These are phyloP conservation scores for Xerocomellus intermedius DNA, from an alignment of 768 basidiomycete genomes.

Conservation along the genomic window DNA sequence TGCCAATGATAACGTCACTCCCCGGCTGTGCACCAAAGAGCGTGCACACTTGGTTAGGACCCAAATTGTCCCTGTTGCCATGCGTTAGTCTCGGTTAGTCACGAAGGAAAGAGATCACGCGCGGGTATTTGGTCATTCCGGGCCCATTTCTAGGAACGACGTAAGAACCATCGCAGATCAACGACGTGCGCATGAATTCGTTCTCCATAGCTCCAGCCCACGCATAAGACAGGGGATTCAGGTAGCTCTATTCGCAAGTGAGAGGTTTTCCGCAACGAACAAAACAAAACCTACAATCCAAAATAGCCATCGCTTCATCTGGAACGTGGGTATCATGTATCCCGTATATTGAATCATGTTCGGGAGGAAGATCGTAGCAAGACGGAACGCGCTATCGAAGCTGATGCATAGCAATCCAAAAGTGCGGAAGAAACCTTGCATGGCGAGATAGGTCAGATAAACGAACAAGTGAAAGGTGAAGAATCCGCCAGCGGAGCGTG, in stretches of 20 bases:
- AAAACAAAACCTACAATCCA: constrained; percentile 61
- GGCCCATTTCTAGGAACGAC: constrained; percentile 65
- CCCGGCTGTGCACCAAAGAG: constrained; percentile 65
- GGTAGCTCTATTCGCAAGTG: constrained; percentile 51
- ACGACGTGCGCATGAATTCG: constrained; percentile 69
- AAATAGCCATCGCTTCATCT: constrained; percentile 81
- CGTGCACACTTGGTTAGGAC: constrained; percentile 76
- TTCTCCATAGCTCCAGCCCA: constrained; percentile 84
- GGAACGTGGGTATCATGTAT: constrained; percentile 62
- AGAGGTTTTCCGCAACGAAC: background rate
- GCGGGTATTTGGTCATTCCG: constrained; percentile 61
- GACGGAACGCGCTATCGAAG: constrained; percentile 53
- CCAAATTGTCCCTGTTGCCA: constrained; percentile 44
- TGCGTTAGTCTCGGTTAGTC: constrained; percentile 8
- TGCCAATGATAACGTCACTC: constrained; percentile 52
- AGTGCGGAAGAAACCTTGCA: constrained; percentile 85
- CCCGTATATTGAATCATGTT: constrained; percentile 74
- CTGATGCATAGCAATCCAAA: constrained; percentile 57
- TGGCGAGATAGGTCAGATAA: constrained; percentile 62
- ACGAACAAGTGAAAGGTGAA: constrained; percentile 65
- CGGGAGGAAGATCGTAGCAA: constrained; percentile 69
- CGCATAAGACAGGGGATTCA: constrained; percentile 75
- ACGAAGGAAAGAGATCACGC: constrained; percentile 23
- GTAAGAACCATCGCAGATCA: constrained; percentile 63
- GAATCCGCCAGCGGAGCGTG: constrained; percentile 41